A percentile compares a stretch with the other conserved stretches of the same genome.
phyloP scores from a whole-genome alignment of 768 basidiomycete genomes.

The Kwoniella sp. region DNA sequence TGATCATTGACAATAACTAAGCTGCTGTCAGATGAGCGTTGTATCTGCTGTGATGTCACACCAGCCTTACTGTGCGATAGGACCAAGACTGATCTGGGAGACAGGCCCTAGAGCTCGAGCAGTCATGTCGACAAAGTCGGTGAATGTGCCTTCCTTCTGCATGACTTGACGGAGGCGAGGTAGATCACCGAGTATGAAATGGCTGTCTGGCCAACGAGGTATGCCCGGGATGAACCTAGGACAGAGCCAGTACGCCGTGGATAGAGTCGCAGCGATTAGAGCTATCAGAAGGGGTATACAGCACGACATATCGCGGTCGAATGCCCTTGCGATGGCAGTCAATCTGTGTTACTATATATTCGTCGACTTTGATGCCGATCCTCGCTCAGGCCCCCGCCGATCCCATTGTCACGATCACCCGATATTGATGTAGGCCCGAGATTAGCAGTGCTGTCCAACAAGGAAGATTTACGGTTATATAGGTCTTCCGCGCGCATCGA shows the following conservation, averaged over 20 bases:
- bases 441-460: too few species aligned
- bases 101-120: conserved; percentile 26
- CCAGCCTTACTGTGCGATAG: conserved; percentile 20
- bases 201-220: conserved; percentile 3
- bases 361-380: too few species aligned
- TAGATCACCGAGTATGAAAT: conserved; percentile 3
- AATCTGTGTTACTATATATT: too few species aligned
- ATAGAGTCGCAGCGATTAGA: too few species aligned
- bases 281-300: too few species aligned
- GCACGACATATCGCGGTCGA: too few species aligned
- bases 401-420: too few species aligned
- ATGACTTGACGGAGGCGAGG: neutral
- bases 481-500: too few species aligned
- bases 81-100: conserved; percentile 31
- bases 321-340: too few species aligned
- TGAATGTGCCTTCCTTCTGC: neutral
- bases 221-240: conserved; percentile 5
- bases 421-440: too few species aligned
- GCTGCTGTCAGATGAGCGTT: conserved; percentile 8
- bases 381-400: too few species aligned
- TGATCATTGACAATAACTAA: conserved; percentile 31
- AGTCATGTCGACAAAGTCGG: conserved; percentile 1
- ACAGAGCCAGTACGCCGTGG: neutral
- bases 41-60: neutral
- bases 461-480: too few species aligned